A percentile compares a stretch with the other conserved stretches of the same genome.
Evolutionary conservation across 176 grass and related monocot genomes (phyloP).

Genomic region (Ensete ventricosum): DNA sequence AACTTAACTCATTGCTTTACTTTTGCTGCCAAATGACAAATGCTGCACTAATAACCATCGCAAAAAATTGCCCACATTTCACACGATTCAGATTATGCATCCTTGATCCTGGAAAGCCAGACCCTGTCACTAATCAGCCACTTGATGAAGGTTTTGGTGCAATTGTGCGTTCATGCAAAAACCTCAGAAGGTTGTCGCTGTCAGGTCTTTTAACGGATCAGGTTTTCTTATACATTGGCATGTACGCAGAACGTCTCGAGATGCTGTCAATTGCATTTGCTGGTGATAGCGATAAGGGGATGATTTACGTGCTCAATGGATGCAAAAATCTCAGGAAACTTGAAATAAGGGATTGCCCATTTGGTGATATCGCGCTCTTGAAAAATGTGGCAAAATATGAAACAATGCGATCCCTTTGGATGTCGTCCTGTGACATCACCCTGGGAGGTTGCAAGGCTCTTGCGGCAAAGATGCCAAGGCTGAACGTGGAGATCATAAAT

Average conservation of each 20-base stretch:
- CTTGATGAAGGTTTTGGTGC: conserved; percentile 79
- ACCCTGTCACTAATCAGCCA: conserved; percentile 42
- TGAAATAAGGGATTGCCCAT: conserved; percentile 67
- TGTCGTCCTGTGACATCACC: conserved; percentile 76
- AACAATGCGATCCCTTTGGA: conserved; percentile 99
- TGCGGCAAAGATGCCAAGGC: conserved; percentile 53
- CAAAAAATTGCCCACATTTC: conserved; percentile 74
- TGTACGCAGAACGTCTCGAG: conserved; percentile 55
- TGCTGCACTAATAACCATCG: conserved; percentile 52
- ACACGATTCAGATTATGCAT: conserved; percentile 70
- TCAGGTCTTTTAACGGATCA: conserved; percentile 62
- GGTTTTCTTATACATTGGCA: conserved; percentile 75
- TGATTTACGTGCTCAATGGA: conserved; percentile 65
- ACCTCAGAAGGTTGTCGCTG: conserved; percentile 50
- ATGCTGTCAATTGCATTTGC: conserved; percentile 93
- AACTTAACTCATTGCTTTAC: conserved; percentile 63
- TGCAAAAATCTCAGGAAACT: conserved; percentile 69
- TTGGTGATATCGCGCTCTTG: conserved; percentile 69
- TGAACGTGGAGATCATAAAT: conserved; percentile 81
- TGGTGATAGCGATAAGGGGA: conserved; percentile 58
- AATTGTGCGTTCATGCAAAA: conserved; percentile 53
- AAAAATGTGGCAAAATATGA: conserved; percentile 60
- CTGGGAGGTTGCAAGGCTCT: conserved; percentile 59
- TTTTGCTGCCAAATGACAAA: conserved; percentile 92
- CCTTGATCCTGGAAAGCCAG: conserved; percentile 57